A percentile compares a stretch with the other conserved stretches of the same genome.
phyloP scores from a whole-genome alignment of 306 rosid genomes.

The Corylus americana region DNA sequence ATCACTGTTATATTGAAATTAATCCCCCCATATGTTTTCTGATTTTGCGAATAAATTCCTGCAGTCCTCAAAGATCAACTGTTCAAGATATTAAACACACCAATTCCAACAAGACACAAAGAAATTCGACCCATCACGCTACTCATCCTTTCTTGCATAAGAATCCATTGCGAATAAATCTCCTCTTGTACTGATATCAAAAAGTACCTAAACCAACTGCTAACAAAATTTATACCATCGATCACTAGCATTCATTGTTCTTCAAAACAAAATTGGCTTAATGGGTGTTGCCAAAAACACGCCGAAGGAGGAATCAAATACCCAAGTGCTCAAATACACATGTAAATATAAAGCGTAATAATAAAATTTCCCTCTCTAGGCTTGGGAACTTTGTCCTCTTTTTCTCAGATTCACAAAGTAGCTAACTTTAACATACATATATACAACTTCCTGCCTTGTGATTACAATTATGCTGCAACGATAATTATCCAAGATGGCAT shows the following conservation, averaged over 20 bases:
- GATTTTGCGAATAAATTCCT: not conserved
- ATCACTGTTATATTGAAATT: too few species aligned
- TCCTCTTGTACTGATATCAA: not conserved
- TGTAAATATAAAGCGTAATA: slow-evolving; percentile 18
- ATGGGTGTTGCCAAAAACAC: not conserved
- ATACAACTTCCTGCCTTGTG: too few species aligned
- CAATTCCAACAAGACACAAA: not conserved
- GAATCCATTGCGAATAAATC: not conserved
- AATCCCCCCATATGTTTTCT: not conserved
- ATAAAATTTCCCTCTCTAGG: too few species aligned
- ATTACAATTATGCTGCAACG: too few species aligned
- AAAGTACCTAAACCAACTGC: not conserved
- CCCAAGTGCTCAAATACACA: not conserved
- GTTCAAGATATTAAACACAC: not conserved
- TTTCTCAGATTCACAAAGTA: too few species aligned
- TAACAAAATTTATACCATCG: not conserved
- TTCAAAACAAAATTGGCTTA: slow-evolving; percentile 1
- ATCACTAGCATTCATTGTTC: not conserved
- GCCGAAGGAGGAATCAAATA: not conserved
- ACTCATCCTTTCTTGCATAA: not conserved
- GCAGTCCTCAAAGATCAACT: not conserved
- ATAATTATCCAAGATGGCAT: too few species aligned
- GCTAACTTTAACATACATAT: too few species aligned
- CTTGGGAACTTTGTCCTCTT: too few species aligned
- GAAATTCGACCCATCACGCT: not conserved